A percentile compares a stretch with the other conserved stretches of the same genome.
Conservation (phyloP, 768 basidiomycete species). For the Glaciozyma antarctica region DNA sequence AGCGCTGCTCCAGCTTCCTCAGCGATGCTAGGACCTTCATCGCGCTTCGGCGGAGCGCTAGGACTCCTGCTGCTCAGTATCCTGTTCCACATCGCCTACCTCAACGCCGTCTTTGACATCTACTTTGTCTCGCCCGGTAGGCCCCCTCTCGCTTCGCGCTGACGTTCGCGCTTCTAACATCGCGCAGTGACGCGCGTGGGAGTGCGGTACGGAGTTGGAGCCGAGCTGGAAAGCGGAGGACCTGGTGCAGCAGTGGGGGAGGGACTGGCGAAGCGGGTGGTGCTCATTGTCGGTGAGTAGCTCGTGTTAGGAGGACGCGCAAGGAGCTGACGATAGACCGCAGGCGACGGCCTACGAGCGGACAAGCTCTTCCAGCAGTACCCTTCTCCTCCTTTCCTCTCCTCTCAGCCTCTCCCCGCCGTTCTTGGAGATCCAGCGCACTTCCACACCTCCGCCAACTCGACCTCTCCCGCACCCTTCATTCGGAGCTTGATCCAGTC, state of each 20-base stretch:
- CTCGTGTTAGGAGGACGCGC: background rate
- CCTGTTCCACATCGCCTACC: constrained; percentile 61
- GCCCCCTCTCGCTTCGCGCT: constrained; percentile 52
- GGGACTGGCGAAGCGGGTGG: constrained; percentile 59
- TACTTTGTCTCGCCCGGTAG: constrained; percentile 60
- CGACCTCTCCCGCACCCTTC: constrained; percentile 52
- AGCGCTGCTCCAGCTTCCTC: too few relatives aligned
- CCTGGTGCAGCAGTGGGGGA: constrained; percentile 42
- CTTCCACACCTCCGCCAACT: background rate
- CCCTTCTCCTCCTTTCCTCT: constrained; percentile 50
- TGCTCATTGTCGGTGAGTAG: constrained; percentile 62
- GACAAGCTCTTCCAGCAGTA: constrained; percentile 63
- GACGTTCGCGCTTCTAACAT: constrained; percentile 68
- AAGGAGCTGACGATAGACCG: background rate
- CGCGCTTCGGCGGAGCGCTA: background rate
- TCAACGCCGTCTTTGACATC: constrained; percentile 56
- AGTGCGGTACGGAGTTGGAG: background rate
- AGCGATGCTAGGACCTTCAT: background rate
- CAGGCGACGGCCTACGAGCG: constrained; percentile 74
- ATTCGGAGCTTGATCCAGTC: constrained; percentile 55
- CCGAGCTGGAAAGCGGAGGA: background rate
- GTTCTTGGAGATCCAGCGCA: background rate
- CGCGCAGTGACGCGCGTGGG: background rate
- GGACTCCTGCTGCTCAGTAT: constrained; percentile 53
- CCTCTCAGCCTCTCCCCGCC: constrained; percentile 37